A percentile compares a stretch with the other conserved stretches of the same genome.
These are phyloP conservation scores for Theobroma cacao DNA, from an alignment of 345 rosid species.

Conservation along the genomic window DNA sequence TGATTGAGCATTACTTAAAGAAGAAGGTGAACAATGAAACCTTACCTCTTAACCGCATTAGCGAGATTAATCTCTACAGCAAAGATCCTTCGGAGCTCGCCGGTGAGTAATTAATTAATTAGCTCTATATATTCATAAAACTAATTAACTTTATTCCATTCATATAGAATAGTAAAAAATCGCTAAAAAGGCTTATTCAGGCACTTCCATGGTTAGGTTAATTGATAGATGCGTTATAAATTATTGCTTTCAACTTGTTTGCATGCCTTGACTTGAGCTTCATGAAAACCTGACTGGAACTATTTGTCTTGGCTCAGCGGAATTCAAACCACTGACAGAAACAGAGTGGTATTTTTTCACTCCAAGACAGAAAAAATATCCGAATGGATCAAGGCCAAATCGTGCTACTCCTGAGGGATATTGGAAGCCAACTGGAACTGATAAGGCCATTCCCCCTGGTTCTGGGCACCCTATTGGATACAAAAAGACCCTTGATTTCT, in stretches of 20 bases:
- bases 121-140: not conserved
- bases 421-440: constrained; percentile 1
- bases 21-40: not conserved
- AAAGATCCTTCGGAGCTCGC: not conserved
- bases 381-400: not conserved
- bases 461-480: not conserved
- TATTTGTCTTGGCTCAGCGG: not conserved
- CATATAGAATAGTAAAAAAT: too few relatives aligned
- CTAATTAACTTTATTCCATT: not conserved
- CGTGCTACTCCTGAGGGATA: not conserved
- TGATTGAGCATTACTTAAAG: not conserved
- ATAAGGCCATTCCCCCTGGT: not conserved
- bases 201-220: too few relatives aligned
- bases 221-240: too few relatives aligned
- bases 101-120: not conserved
- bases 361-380: not conserved
- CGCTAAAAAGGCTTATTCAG: too few relatives aligned
- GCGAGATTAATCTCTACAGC: not conserved
- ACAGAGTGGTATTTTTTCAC: constrained; percentile 6
- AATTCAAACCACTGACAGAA: not conserved
- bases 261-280: too few relatives aligned
- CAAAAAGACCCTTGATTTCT: not conserved
- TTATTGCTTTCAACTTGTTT: too few relatives aligned
- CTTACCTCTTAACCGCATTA: not conserved
- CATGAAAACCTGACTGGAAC: too few relatives aligned